Percentiles rank a stretch among this genome's conserved stretches.
These are phyloP conservation scores for Kwoniella sp. DNA, from an alignment of 768 basidiomycete genomes.

Conservation along the genomic window DNA sequence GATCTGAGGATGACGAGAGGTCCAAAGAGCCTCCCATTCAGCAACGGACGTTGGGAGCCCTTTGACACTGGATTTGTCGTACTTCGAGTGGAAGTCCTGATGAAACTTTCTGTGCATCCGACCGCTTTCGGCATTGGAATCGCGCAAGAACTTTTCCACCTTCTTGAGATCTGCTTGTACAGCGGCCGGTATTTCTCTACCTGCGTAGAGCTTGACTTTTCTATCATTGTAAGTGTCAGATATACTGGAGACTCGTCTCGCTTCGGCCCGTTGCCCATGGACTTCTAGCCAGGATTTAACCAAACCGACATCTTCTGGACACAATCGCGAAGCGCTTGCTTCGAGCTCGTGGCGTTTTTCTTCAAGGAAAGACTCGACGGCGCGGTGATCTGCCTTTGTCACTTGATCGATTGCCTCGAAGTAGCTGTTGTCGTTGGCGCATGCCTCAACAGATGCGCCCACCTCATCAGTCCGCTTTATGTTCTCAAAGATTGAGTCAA, in stretches of 20 bases:
- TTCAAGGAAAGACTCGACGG: neutral
- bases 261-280: neutral
- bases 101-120: neutral
- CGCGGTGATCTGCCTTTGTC: neutral
- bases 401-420: neutral
- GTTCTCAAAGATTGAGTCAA: no score
- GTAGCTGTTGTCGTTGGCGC: neutral
- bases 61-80: neutral
- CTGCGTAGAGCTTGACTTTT: neutral
- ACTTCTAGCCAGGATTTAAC: neutral
- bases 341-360: neutral
- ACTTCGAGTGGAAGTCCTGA: neutral
- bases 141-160: neutral
- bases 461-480: neutral
- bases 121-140: neutral
- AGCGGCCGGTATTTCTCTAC: neutral
- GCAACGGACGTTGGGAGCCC: neutral
- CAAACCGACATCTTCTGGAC: neutral
- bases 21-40: neutral
- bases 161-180: neutral
- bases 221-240: neutral
- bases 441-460: neutral
- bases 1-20: neutral
- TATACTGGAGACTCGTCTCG: neutral
- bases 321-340: neutral